Conservation (phyloP, 257 asterid species). For the Apocynum venetum region DNA sequence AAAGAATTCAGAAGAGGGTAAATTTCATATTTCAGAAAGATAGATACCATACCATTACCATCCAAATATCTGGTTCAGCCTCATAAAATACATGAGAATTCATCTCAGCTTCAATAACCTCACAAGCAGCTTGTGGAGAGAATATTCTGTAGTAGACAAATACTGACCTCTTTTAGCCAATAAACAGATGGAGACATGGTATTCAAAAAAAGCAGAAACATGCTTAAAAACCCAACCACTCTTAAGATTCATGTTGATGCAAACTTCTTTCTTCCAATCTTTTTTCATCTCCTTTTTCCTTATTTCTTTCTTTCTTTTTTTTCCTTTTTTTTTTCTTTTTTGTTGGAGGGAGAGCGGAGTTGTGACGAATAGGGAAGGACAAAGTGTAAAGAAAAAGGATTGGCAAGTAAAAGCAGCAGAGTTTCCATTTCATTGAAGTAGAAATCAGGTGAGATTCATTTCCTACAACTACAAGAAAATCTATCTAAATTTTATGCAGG, state of each 20-base stretch:
- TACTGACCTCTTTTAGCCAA: not conserved
- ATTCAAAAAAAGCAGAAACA: not conserved
- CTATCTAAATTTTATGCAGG: not conserved
- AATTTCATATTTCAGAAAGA: not conserved
- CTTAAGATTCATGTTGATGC: not conserved
- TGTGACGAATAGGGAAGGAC: not conserved
- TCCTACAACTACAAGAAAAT: not conserved
- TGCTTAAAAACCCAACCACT: not conserved
- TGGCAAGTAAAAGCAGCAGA: not conserved
- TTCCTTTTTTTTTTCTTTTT: not conserved
- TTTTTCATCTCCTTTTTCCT: not conserved
- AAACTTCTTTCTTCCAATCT: not conserved
- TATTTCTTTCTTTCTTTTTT: not conserved
- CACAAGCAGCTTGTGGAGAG: constrained; percentile 94
- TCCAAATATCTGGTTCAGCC: constrained; percentile 98
- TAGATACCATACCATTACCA: constrained; percentile 72
- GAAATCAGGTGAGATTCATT: not conserved
- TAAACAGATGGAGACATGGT: not conserved
- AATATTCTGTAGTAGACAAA: constrained; percentile 59
- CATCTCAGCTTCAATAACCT: constrained; percentile 91
- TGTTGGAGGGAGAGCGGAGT: not conserved
- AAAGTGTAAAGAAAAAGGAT: not conserved
- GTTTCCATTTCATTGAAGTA: not conserved
- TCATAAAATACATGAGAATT: constrained; percentile 91
- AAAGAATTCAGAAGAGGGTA: not conserved